A percentile compares a stretch with the other conserved stretches of the same genome.
Conservation (phyloP, 352 stramenopile species). For the Globisporangium paroecandrum region DNA sequence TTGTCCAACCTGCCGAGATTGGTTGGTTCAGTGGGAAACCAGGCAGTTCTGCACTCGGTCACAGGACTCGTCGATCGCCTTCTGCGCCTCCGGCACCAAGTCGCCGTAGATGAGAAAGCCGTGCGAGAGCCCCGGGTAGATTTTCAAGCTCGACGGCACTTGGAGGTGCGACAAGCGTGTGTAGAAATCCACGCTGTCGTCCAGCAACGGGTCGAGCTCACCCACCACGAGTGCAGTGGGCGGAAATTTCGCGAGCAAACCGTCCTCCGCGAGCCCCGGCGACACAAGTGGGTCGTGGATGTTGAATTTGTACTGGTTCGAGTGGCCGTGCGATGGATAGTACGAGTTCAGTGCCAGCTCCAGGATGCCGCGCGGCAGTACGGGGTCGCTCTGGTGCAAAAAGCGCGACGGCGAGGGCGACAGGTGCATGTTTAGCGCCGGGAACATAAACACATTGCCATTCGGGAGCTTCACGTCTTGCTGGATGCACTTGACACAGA, state of each 20-base stretch:
- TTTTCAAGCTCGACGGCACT: conserved; percentile 78
- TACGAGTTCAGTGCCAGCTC: conserved; percentile 83
- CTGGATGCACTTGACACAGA: conserved; percentile 84
- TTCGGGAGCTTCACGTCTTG: conserved; percentile 63
- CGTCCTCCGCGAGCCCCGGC: conserved; percentile 73
- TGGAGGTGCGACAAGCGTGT: conserved; percentile 77
- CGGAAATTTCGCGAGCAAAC: conserved; percentile 70
- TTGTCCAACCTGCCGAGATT: not conserved
- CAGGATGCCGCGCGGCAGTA: conserved; percentile 78
- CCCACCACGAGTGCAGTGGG: conserved; percentile 81
- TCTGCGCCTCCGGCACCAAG: conserved; percentile 73
- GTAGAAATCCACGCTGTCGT: conserved; percentile 90
- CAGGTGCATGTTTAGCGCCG: conserved; percentile 86
- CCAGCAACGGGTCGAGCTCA: conserved; percentile 81
- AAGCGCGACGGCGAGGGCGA: conserved; percentile 85
- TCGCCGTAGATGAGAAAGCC: conserved; percentile 87
- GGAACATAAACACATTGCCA: conserved; percentile 88
- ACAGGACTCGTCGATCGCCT: conserved; percentile 78
- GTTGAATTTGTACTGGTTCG: conserved; percentile 86
- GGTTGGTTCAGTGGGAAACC: not conserved
- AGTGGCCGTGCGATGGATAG: conserved; percentile 78
- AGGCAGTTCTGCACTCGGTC: conserved; percentile 67
- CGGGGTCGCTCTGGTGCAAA: conserved; percentile 84
- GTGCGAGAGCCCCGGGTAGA: conserved; percentile 80
- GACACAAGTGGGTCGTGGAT: conserved; percentile 88